Conservation (phyloP, 495 filamentous ascomycete species). For the Tuber melanosporum region DNA sequence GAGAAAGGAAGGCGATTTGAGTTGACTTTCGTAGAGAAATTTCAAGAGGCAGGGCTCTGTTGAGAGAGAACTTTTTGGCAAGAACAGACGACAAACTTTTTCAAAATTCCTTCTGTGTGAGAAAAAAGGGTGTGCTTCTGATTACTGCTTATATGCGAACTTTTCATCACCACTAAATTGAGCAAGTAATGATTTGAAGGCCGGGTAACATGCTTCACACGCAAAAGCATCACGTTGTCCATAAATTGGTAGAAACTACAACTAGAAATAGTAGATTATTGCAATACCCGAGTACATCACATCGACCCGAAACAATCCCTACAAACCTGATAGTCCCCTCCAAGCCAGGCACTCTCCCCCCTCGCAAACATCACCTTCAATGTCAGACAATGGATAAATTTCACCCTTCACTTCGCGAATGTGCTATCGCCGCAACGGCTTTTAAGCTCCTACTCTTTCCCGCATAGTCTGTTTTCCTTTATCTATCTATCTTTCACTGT, state of each 20-base stretch:
- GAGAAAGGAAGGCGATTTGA: background rate
- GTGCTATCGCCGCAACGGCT: slow-evolving; percentile 76
- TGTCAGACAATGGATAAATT: slow-evolving; percentile 35
- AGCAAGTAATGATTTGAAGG: background rate
- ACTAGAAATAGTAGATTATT: background rate
- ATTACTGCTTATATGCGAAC: background rate
- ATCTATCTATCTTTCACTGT: background rate
- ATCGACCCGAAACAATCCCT: background rate
- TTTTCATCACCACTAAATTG: background rate
- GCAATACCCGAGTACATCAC: background rate
- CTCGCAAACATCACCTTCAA: background rate
- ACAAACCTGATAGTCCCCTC: background rate
- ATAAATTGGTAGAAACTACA: background rate
- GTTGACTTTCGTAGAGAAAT: background rate
- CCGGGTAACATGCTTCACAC: slow-evolving; percentile 16
- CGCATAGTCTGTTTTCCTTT: slow-evolving; percentile 67
- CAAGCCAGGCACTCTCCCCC: no score
- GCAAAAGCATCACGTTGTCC: slow-evolving; percentile 11
- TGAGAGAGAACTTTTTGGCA: background rate
- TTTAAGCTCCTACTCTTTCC: slow-evolving; percentile 93
- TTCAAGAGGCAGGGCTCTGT: background rate
- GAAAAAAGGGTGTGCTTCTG: background rate
- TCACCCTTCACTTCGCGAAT: slow-evolving; percentile 49
- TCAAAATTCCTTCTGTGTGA: background rate
- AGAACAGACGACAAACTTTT: background rate